A percentile compares a stretch with the other conserved stretches of the same genome.
Conservation (phyloP, 139 green algal species). For the Trebouxia sp. region DNA sequence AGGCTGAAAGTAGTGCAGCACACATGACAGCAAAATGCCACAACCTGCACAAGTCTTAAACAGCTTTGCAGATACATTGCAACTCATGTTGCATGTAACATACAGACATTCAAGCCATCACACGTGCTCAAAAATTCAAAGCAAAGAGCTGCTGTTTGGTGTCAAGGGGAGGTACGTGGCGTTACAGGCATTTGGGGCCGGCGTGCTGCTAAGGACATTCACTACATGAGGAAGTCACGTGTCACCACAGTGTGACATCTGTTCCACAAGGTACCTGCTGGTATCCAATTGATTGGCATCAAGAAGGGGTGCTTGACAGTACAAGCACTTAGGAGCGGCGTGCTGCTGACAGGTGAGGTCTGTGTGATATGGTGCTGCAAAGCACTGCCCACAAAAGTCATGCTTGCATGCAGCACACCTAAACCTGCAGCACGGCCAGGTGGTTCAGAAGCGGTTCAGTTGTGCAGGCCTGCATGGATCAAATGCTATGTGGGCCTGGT, state of each 20-base stretch:
- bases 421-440: background rate
- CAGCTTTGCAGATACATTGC: background rate
- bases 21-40: no score
- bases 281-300: background rate
- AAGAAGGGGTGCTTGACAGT: background rate
- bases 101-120: no score
- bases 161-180: background rate
- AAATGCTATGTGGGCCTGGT: background rate
- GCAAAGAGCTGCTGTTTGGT: background rate
- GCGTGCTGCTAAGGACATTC: background rate
- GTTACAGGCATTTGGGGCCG: background rate
- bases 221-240: background rate
- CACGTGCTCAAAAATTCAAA: background rate
- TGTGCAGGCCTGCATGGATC: background rate
- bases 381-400: conserved; percentile 13
- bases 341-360: conserved; percentile 18
- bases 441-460: background rate
- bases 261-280: background rate
- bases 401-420: conserved; percentile 15
- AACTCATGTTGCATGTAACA: no score
- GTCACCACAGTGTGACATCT: no score
- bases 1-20: no score
- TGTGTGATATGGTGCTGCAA: background rate
- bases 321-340: conserved; percentile 6
- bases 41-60: background rate